Percentiles rank a stretch among this genome's conserved stretches.
Conservation (phyloP, 306 rosid genomes). For the Prunus mongolica region DNA sequence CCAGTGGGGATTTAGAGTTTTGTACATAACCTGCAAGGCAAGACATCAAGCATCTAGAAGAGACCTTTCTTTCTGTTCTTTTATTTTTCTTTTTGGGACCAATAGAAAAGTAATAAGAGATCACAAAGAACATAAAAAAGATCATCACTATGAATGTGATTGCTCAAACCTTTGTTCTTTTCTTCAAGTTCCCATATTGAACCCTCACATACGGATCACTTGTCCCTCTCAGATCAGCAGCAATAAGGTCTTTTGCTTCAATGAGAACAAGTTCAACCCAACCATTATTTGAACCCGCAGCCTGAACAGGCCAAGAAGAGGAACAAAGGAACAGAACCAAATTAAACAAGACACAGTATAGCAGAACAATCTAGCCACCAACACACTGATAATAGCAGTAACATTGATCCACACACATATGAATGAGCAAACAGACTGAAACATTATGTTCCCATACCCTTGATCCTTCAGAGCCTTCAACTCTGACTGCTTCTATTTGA, state of each 20-base stretch:
- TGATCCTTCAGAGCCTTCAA: slow-evolving; percentile 69
- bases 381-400: neutral
- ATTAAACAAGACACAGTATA: slow-evolving; percentile 2
- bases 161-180: slow-evolving; percentile 72
- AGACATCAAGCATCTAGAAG: slow-evolving; percentile 15
- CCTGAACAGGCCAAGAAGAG: slow-evolving; percentile 34
- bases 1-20: slow-evolving; percentile 85
- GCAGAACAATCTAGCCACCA: neutral
- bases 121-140: neutral
- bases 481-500: slow-evolving; percentile 67
- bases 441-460: slow-evolving; percentile 43
- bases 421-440: neutral
- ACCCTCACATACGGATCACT: slow-evolving; percentile 97
- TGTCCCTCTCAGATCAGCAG: slow-evolving; percentile 97
- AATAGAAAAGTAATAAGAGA: neutral
- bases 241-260: slow-evolving; percentile 86
- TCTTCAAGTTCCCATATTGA: slow-evolving; percentile 78
- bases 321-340: slow-evolving; percentile 20
- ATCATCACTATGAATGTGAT: neutral
- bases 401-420: neutral
- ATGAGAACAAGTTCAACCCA: slow-evolving; percentile 87
- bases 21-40: slow-evolving; percentile 59
- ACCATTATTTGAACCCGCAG: slow-evolving; percentile 42
- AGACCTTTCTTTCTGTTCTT: neutral
- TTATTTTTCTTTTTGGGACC: neutral